phyloP scores from a whole-genome alignment of 2,329 filamentous ascomycete genomes.

The Penicillium sclerotiorum region DNA sequence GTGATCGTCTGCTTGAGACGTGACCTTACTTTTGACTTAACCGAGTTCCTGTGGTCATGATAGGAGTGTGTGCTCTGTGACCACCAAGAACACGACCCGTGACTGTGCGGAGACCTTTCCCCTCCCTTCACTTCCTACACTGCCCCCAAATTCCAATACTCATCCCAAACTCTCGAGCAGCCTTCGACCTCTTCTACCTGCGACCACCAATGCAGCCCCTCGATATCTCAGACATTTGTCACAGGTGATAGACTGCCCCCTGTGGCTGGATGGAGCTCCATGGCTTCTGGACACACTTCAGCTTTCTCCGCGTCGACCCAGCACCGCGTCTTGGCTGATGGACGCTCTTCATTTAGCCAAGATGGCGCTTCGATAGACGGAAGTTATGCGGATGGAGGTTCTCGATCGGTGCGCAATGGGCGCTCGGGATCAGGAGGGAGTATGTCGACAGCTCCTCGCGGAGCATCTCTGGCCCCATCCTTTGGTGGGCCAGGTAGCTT shows the following conservation, averaged over 20 bases:
- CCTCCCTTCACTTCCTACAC: slow-evolving; percentile 17
- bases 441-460: slow-evolving; percentile 67
- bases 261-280: slow-evolving; percentile 47
- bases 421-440: slow-evolving; percentile 60
- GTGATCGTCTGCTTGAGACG: neutral
- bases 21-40: neutral
- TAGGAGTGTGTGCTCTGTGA: slow-evolving; percentile 14
- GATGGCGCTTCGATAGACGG: slow-evolving; percentile 42
- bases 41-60: slow-evolving; percentile 12
- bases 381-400: slow-evolving; percentile 40
- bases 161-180: slow-evolving; percentile 25
- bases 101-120: slow-evolving; percentile 22
- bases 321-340: slow-evolving; percentile 42
- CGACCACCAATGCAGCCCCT: slow-evolving; percentile 36
- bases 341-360: slow-evolving; percentile 41
- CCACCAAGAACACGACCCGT: slow-evolving; percentile 19
- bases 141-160: no score
- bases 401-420: slow-evolving; percentile 39
- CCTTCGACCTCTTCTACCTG: slow-evolving; percentile 16
- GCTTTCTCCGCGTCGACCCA: slow-evolving; percentile 46
- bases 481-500: slow-evolving; percentile 79
- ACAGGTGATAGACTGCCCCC: slow-evolving; percentile 40
- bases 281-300: slow-evolving; percentile 49
- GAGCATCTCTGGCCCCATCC: slow-evolving; percentile 68
- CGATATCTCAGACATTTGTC: slow-evolving; percentile 26